Evolutionary conservation across 768 basidiomycete species (phyloP).

Genomic region (Pulveroboletus sp.): DNA sequence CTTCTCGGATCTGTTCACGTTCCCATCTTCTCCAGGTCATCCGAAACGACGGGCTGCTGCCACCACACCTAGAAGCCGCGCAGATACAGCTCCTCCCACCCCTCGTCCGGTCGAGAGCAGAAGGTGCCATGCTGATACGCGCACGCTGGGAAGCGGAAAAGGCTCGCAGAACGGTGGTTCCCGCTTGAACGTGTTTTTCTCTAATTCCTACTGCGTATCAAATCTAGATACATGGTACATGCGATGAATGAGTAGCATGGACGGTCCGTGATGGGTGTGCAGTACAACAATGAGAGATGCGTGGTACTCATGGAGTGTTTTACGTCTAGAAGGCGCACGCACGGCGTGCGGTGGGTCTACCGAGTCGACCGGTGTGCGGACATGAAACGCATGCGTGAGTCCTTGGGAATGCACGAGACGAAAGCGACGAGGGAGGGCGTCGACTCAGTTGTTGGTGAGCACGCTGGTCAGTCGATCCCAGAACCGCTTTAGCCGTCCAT

Average conservation of each 20-base stretch:
- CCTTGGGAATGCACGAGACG: no score
- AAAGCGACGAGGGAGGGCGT: neutral
- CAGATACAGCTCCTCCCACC: slow-evolving; percentile 56
- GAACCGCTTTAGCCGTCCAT: slow-evolving; percentile 26
- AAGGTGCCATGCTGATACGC: slow-evolving; percentile 67
- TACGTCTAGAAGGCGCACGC: slow-evolving; percentile 20
- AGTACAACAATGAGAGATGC: slow-evolving; percentile 19
- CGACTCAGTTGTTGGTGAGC: slow-evolving; percentile 8
- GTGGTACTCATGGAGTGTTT: slow-evolving; percentile 10
- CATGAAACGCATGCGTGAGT: slow-evolving; percentile 14
- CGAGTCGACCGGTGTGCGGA: slow-evolving; percentile 22
- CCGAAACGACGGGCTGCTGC: slow-evolving; percentile 66
- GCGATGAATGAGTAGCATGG: slow-evolving; percentile 12
- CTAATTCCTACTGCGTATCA: slow-evolving; percentile 8
- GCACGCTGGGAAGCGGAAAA: slow-evolving; percentile 74
- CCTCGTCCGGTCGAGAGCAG: slow-evolving; percentile 56
- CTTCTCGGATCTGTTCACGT: neutral
- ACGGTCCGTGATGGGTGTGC: slow-evolving; percentile 8
- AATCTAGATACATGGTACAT: slow-evolving; percentile 13
- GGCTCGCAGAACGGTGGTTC: slow-evolving; percentile 19
- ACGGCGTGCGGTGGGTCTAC: slow-evolving; percentile 19
- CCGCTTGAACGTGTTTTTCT: slow-evolving; percentile 10
- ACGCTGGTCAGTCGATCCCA: slow-evolving; percentile 24
- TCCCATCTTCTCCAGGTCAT: slow-evolving; percentile 60
- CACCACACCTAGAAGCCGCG: slow-evolving; percentile 60